Percentiles rank a stretch among this genome's conserved stretches.
phyloP scores from a whole-genome alignment of 441 rosid species.

The Capsella rubella region DNA sequence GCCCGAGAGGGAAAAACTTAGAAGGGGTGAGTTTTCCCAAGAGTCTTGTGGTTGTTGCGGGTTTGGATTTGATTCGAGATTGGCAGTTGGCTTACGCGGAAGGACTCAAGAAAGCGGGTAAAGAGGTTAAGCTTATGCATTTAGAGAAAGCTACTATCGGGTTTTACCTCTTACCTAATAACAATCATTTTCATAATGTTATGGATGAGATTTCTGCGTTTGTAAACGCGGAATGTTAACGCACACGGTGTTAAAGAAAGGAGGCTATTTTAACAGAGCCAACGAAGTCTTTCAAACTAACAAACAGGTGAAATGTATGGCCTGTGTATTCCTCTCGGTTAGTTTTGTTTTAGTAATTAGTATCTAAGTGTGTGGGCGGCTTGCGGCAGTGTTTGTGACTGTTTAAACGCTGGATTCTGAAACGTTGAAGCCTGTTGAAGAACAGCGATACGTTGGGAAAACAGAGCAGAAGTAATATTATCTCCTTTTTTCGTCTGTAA shows the following conservation, averaged over 20 bases:
- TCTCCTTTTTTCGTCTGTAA: not conserved
- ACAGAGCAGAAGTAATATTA: slow-evolving; percentile 18
- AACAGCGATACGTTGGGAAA: slow-evolving; percentile 34
- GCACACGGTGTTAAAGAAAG: not conserved
- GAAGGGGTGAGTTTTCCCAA: slow-evolving; percentile 57
- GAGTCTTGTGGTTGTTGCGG: slow-evolving; percentile 72
- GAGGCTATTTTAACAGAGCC: slow-evolving; percentile 34
- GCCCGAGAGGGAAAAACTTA: slow-evolving; percentile 54
- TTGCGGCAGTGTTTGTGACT: slow-evolving; percentile 29
- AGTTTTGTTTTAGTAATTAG: slow-evolving; percentile 24
- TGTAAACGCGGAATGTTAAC: slow-evolving; percentile 51
- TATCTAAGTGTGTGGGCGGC: slow-evolving; percentile 19
- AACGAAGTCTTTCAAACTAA: slow-evolving; percentile 28
- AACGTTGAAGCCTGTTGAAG: slow-evolving; percentile 19
- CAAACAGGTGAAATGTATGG: slow-evolving; percentile 38
- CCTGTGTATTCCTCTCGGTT: slow-evolving; percentile 31
- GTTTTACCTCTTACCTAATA: slow-evolving; percentile 71
- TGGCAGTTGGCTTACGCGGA: slow-evolving; percentile 67
- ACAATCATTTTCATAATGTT: slow-evolving; percentile 57
- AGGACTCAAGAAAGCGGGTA: slow-evolving; percentile 64
- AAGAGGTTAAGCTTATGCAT: slow-evolving; percentile 59
- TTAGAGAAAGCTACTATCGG: slow-evolving; percentile 70
- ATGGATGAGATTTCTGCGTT: slow-evolving; percentile 69
- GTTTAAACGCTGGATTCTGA: slow-evolving; percentile 24
- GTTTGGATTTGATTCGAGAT: slow-evolving; percentile 67